Conservation (phyloP, 78 protist species). For the Protostelium mycophagum region DNA sequence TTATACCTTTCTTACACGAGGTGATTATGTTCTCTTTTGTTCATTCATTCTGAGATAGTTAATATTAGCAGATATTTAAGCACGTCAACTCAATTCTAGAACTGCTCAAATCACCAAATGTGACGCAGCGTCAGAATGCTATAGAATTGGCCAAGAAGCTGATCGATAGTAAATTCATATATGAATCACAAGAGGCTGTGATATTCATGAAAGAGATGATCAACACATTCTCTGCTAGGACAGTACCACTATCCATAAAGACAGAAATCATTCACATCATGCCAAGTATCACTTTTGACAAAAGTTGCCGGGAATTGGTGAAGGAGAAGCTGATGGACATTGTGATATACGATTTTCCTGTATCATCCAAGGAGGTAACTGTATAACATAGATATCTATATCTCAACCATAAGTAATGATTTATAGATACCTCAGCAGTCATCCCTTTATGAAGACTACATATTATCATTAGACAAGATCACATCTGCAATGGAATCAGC, state of each 20-base stretch:
- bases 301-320: not conserved
- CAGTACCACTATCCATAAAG: not conserved
- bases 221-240: not conserved
- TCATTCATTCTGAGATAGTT: not conserved
- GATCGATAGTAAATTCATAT: too few relatives aligned
- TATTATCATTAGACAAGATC: conserved; percentile 49
- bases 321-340: conserved; percentile 47
- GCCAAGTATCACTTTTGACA: not conserved
- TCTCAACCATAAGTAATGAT: too few relatives aligned
- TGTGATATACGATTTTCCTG: conserved; percentile 56
- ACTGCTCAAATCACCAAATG: not conserved
- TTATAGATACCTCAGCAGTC: too few relatives aligned
- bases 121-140: not conserved
- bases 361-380: conserved; percentile 43
- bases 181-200: not conserved
- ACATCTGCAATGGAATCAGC: conserved; percentile 29
- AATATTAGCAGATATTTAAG: not conserved
- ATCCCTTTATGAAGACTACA: conserved; percentile 51
- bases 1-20: not conserved
- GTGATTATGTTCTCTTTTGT: not conserved
- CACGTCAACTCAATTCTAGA: not conserved
- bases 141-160: not conserved
- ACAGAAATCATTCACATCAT: not conserved
- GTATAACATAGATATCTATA: too few relatives aligned
- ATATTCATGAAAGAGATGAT: not conserved